Evolutionary conservation across 1,284 basidiomycete species (phyloP).

Genomic region (Papiliotrema laurentii): DNA sequence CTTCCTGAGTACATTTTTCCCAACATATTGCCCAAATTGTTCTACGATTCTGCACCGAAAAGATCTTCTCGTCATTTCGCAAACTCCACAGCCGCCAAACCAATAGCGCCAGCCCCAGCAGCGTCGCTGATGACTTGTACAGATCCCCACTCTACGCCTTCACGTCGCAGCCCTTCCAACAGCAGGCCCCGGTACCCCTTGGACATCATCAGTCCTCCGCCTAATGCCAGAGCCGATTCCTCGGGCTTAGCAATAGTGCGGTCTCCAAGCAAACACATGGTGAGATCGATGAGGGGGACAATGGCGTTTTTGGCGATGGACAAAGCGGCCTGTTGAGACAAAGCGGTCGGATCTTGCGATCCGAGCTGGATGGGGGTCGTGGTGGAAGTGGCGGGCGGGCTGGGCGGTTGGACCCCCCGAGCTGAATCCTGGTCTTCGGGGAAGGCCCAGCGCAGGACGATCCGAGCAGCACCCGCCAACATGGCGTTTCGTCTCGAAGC

Average conservation of each 20-base stretch:
- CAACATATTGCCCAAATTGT: no score
- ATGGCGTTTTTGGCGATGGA: constrained; percentile 21
- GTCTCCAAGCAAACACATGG: constrained; percentile 34
- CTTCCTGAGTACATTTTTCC: no score
- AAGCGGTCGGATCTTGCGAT: constrained; percentile 4
- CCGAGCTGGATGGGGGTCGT: not conserved
- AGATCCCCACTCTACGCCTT: constrained; percentile 26
- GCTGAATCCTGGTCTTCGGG: constrained; percentile 15
- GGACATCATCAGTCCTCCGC: constrained; percentile 39
- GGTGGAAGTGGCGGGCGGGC: constrained; percentile 7
- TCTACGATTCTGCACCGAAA: not conserved
- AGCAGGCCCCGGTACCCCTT: constrained; percentile 31
- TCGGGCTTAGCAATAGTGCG: constrained; percentile 23
- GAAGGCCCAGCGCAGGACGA: constrained; percentile 39
- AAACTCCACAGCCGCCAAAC: constrained; percentile 28
- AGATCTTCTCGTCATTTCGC: not conserved
- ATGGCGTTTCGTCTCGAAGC: constrained; percentile 35
- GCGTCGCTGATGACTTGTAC: constrained; percentile 34
- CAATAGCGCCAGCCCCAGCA: constrained; percentile 35
- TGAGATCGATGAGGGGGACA: constrained; percentile 25
- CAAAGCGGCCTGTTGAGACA: constrained; percentile 21
- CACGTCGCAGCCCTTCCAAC: constrained; percentile 21
- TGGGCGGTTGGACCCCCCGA: constrained; percentile 8
- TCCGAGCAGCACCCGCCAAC: constrained; percentile 33
- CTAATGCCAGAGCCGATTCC: constrained; percentile 28